Base-by-base conservation (phyloP, 768 basidiomycete species). In the Leccinum subgranulosum region DNA sequence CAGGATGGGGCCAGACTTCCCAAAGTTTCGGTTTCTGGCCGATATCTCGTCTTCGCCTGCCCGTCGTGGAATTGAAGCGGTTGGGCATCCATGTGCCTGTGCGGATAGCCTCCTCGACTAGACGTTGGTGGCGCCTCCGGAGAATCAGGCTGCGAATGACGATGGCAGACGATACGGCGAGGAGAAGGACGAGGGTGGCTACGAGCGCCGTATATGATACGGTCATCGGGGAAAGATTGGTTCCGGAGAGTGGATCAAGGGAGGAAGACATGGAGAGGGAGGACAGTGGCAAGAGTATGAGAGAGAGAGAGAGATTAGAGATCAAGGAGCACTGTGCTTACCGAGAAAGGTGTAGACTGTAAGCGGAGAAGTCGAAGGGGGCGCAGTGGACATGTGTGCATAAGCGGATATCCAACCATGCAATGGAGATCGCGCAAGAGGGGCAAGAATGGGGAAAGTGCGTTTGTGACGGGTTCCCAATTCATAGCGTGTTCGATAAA, bases 141-240 rank as follows among this genome's bases (percentile, higher is more conserved):
- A 88, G 76, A 41, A 87, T 59, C 57, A 87, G 77, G 21, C 85
- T 87, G 34, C 87, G 84, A 48, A 81, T 61, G 58, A 88, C 80
- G 66, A 88, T 86, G 12, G 84, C 84, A 3, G 81, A 81, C 9
- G 85, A 86, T n/a, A 89, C 82, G 41, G 77, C 76, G 23, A 88
- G 79, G 19, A 89, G 80, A 21, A 88, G 81, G 58, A 88, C 79
- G 51, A 88, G 80, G 2, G 87, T 88, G 3, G 87, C 86, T 76
- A 55, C 17, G 50, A 82, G 76, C 59, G 82, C 80, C 5, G 80
- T 79, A 63, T 66, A 75, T 0, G 70, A 72, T n/a, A 53, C 28
- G 17, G 64, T 50, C 41, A 54, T 9, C 2, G 69, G 51, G 0
- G 49, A 4, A 28, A 62, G 25, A 2, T 45, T 3, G 1, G 59